A percentile compares a stretch with the other conserved stretches of the same genome.
phyloP scores from a whole-genome alignment of 202 grass and related monocot genomes.

The Cymbopogon flexuosus region DNA sequence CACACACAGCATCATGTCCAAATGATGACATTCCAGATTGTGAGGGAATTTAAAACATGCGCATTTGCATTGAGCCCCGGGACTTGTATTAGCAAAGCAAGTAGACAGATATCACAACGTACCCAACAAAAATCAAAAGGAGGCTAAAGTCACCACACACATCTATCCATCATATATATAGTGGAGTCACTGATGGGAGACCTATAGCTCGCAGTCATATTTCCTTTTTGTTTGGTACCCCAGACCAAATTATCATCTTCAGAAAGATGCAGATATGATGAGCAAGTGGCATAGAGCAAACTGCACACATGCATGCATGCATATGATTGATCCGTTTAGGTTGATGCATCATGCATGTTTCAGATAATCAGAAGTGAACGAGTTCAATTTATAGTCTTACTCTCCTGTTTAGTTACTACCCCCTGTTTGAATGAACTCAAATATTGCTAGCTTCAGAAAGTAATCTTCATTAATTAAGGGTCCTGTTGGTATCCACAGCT shows the following conservation, averaged over 20 bases:
- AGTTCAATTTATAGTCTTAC: not conserved
- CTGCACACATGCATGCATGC: not conserved
- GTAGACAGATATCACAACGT: not conserved
- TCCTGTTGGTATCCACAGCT: no score
- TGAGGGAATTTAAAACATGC: constrained; percentile 14
- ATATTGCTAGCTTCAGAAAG: no score
- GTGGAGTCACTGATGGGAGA: constrained; percentile 24
- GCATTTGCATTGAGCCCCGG: constrained; percentile 41
- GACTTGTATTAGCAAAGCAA: constrained; percentile 19
- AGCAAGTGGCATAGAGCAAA: not conserved
- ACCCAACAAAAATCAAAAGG: constrained; percentile 20
- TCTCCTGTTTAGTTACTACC: not conserved
- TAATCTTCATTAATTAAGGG: no score
- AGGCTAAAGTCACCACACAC: constrained; percentile 17
- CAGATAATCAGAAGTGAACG: constrained; percentile 9
- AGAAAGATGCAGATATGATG: not conserved
- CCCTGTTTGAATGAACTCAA: not conserved
- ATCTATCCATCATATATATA: not conserved
- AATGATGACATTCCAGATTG: constrained; percentile 43
- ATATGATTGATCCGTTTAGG: not conserved
- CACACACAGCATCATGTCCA: constrained; percentile 27
- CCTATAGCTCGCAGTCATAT: not conserved
- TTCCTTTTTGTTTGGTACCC: not conserved
- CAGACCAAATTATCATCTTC: not conserved
- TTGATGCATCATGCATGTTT: not conserved